These are phyloP conservation scores for Fusarium tanahbumbuense DNA, from an alignment of 2,329 filamentous ascomycete genomes.

Conservation along the genomic window DNA sequence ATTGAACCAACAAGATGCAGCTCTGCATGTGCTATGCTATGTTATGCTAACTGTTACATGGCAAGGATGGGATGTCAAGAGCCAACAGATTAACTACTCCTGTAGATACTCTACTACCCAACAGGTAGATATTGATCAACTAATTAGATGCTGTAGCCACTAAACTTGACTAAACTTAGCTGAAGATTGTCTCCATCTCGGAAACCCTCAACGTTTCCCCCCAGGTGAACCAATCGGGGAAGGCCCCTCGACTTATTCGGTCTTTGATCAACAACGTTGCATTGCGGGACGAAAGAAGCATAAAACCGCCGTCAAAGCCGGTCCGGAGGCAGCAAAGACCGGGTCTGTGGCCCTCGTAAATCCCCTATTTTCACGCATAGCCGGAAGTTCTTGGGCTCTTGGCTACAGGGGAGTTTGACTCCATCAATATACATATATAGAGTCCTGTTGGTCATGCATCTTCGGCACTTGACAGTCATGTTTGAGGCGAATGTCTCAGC, in stretches of 20 bases:
- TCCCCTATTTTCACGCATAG: not conserved
- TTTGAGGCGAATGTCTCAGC: not conserved
- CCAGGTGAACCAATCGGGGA: slow-evolving; percentile 1
- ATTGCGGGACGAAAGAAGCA: not conserved
- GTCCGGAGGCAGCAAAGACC: not conserved
- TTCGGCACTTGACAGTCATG: not conserved
- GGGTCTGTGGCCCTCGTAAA: not conserved
- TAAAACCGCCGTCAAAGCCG: not conserved
- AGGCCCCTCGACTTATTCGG: not conserved
- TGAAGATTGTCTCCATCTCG: not conserved
- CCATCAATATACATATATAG: not conserved
- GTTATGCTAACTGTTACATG: not conserved
- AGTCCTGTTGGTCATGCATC: not conserved
- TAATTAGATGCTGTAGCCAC: not conserved
- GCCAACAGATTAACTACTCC: not conserved
- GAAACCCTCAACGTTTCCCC: not conserved
- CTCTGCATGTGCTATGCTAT: slow-evolving; percentile 13
- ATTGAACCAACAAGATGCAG: slow-evolving; percentile 10
- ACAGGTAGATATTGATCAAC: not conserved
- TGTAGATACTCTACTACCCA: not conserved
- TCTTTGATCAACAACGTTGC: slow-evolving; percentile 3
- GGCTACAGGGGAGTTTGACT: not conserved
- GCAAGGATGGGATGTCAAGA: not conserved
- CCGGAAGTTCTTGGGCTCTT: not conserved
- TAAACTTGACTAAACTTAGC: not conserved